Conservation (phyloP, 768 basidiomycete species). For the Agaricus blazei region DNA sequence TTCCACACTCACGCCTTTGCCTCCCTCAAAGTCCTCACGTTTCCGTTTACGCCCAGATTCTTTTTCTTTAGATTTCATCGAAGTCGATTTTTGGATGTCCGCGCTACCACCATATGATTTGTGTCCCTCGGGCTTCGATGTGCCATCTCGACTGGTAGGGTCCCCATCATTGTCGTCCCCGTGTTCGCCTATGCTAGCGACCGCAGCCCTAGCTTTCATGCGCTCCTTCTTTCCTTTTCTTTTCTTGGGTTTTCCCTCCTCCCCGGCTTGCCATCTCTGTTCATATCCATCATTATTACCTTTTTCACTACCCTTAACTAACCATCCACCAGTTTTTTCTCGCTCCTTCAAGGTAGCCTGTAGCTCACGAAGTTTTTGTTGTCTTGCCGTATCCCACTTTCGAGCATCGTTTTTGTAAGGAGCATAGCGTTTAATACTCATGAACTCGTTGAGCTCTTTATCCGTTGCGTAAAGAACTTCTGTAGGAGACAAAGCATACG, state of each 20-base stretch:
- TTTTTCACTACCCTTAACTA: slow-evolving; percentile 11
- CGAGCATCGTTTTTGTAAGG: slow-evolving; percentile 55
- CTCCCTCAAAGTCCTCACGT: slow-evolving; percentile 19
- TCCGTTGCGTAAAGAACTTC: slow-evolving; percentile 93
- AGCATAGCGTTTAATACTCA: slow-evolving; percentile 86
- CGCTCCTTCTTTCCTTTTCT: slow-evolving; percentile 35
- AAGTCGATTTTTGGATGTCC: slow-evolving; percentile 14
- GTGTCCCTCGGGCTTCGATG: neutral
- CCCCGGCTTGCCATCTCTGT: slow-evolving; percentile 13
- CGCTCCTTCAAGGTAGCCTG: slow-evolving; percentile 55
- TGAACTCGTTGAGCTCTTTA: slow-evolving; percentile 86
- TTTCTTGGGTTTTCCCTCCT: slow-evolving; percentile 25
- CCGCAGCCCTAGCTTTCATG: slow-evolving; percentile 10
- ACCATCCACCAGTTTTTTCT: slow-evolving; percentile 10
- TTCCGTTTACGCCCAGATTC: slow-evolving; percentile 20
- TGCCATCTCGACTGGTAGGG: slow-evolving; percentile 13
- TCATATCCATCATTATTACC: slow-evolving; percentile 11
- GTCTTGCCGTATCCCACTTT: slow-evolving; percentile 62
- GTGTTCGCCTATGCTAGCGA: slow-evolving; percentile 35
- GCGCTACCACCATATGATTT: slow-evolving; percentile 14
- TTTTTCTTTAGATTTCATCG: slow-evolving; percentile 25
- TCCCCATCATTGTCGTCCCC: slow-evolving; percentile 1
- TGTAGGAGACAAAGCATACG: slow-evolving; percentile 67
- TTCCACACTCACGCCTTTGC: slow-evolving; percentile 12
- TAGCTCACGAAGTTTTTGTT: slow-evolving; percentile 66